Conservation (phyloP, 345 rosid genomes). For the Angophora floribunda region DNA sequence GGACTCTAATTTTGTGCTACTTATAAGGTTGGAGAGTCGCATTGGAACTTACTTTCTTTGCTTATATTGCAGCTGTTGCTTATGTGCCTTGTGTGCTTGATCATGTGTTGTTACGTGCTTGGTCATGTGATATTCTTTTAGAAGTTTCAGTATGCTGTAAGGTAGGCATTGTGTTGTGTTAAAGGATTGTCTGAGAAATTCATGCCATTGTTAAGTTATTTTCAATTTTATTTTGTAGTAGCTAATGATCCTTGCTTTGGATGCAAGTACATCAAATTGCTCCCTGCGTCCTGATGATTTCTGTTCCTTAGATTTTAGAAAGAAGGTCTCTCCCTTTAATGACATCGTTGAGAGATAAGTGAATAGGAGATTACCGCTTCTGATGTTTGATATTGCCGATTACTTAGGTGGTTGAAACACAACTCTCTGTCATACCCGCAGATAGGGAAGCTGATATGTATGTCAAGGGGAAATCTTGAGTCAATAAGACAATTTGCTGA, state of each 20-base stretch:
- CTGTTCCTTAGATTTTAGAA: background rate
- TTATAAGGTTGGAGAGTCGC: constrained; percentile 44
- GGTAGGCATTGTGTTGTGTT: background rate
- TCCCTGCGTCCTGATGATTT: background rate
- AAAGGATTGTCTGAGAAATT: background rate
- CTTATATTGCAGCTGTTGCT: background rate
- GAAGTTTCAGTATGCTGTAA: background rate
- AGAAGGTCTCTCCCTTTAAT: background rate
- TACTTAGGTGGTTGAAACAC: constrained; percentile 90
- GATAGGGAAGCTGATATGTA: constrained; percentile 63
- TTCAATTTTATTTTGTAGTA: background rate
- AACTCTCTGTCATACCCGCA: constrained; percentile 57
- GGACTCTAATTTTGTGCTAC: constrained; percentile 57
- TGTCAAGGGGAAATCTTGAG: constrained; percentile 60
- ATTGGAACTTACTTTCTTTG: background rate
- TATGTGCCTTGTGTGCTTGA: background rate
- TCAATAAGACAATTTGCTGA: constrained; percentile 41
- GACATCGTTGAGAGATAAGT: background rate
- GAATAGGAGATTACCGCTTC: background rate
- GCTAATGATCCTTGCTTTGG: background rate
- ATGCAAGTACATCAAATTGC: background rate
- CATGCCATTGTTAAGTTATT: background rate
- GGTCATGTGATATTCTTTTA: background rate
- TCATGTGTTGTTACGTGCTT: background rate
- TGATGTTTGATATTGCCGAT: background rate